Evolutionary conservation across 2,329 filamentous ascomycete genomes (phyloP), one percentile per base, ranked within the genome.

Genomic region (Pseudocercospora eumusae): DNA sequence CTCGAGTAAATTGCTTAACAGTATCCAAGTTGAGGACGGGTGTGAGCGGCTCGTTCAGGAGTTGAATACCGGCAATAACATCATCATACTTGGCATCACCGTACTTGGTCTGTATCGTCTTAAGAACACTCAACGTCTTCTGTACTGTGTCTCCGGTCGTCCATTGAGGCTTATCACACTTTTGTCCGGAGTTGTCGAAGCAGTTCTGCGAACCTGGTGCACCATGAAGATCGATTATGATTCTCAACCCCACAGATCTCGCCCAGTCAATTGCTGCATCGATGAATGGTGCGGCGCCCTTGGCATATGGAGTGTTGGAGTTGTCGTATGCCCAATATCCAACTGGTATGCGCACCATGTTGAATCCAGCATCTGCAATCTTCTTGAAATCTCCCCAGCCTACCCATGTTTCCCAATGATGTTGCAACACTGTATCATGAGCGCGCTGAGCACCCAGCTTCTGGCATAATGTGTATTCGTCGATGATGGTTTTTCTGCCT

Each of bases 131-230:
- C 10, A 88, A 74, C 2, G 83, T 85, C 53, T 80, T 76, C n/a
- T 75, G 63, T 6, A 83, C 76, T 0, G 79, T 83, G 63, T 81
- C 73, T 28, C 80, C 82, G 31, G 75, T 71, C 63, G 79, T 78
- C 78, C 81, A 84, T 4, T 73, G 71, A 64, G 78, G 79, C 1
- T 36, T 67, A 6, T 64, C 59, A 55, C 76, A 77, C 66, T 76
- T 76, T 61, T 83, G 80, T 2, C 86, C 86, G 44, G 81, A 85
- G 72, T 88, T 87, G 72, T 88, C 85, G 69, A 84, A 87, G 9
- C 85, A 85, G 64, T 87, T 86, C 67, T 86, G 84, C 1, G 79
- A 82, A 44, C 80, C 80, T 76, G 57, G 84, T 2, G 81, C 81
- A 33, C 82, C 83, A 69, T 87, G 84, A 6, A 86, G 76, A 67